These are phyloP conservation scores for Thalassia testudinum DNA, from an alignment of 116 monocot species.

Conservation along the genomic window DNA sequence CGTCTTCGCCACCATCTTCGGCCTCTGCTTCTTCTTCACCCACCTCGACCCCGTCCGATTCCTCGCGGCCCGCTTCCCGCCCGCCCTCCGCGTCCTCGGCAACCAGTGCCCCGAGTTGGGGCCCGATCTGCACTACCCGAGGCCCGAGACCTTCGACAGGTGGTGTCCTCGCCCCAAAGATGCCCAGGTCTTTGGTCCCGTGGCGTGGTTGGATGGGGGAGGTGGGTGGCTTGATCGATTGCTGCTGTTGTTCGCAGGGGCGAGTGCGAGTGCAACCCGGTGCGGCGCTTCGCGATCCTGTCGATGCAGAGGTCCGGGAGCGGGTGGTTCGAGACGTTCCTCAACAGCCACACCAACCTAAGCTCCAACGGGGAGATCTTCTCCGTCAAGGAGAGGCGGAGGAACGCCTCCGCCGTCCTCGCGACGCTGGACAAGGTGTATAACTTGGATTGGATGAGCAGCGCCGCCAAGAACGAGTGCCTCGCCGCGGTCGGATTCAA, in stretches of 20 bases:
- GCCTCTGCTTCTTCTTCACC: not conserved
- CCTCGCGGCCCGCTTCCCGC: not conserved
- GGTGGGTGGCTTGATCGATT: not conserved
- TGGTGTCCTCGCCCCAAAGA: not conserved
- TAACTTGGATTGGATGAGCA: conserved; percentile 52
- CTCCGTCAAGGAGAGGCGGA: conserved; percentile 34
- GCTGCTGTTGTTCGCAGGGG: conserved; percentile 12
- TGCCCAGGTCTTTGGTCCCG: not conserved
- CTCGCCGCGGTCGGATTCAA: conserved; percentile 64
- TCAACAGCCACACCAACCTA: conserved; percentile 56
- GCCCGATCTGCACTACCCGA: not conserved
- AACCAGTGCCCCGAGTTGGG: not conserved
- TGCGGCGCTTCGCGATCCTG: conserved; percentile 48
- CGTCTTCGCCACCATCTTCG: not conserved
- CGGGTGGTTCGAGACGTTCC: conserved; percentile 77
- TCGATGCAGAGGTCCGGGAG: conserved; percentile 80
- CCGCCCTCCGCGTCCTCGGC: not conserved
- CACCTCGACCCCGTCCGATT: not conserved
- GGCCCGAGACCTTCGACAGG: not conserved
- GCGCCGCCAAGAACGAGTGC: conserved; percentile 63
- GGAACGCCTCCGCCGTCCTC: conserved; percentile 29
- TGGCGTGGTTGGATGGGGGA: not conserved
- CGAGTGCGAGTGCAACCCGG: conserved; percentile 54
- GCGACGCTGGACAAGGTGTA: conserved; percentile 45
- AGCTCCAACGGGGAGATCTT: conserved; percentile 82